phyloP scores from a whole-genome alignment of 495 filamentous ascomycete species.

The Cercophora samala region DNA sequence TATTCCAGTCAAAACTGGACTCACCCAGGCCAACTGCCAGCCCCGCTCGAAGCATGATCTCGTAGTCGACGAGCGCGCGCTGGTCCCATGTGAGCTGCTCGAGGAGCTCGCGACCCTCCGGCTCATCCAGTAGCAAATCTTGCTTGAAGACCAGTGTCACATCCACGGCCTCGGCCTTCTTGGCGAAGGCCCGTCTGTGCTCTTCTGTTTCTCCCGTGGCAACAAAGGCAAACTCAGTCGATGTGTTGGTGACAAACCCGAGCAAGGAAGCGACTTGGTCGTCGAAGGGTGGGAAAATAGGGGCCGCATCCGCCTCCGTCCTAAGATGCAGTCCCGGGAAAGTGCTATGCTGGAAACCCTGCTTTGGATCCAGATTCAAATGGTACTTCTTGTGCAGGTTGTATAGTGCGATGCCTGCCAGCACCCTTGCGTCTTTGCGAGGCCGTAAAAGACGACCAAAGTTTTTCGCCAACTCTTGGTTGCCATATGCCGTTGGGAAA shows the following conservation, averaged over 20 bases:
- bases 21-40: conserved; percentile 32
- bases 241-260: conserved; percentile 15
- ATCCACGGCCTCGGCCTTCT: conserved; percentile 21
- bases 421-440: conserved; percentile 24
- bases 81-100: conserved; percentile 33
- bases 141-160: conserved; percentile 33
- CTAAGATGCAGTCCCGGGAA: conserved; percentile 27
- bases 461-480: conserved; percentile 22
- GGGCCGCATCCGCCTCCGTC: conserved; percentile 23
- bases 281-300: conserved; percentile 20
- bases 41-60: conserved; percentile 35
- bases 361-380: conserved; percentile 19
- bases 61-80: conserved; percentile 38
- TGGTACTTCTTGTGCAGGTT: conserved; percentile 25
- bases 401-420: conserved; percentile 30
- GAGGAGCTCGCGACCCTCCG: conserved; percentile 23
- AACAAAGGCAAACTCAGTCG: conserved; percentile 32
- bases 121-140: conserved; percentile 24
- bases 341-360: conserved; percentile 17
- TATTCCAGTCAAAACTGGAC: conserved; percentile 36
- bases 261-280: conserved; percentile 23
- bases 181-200: conserved; percentile 21
- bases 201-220: conserved; percentile 27
- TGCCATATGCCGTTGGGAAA: conserved; percentile 35
- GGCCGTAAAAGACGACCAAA: conserved; percentile 36